phyloP scores from a whole-genome alignment of 1,284 basidiomycete genomes.

The Xerocomus cyaneibrunnescens region DNA sequence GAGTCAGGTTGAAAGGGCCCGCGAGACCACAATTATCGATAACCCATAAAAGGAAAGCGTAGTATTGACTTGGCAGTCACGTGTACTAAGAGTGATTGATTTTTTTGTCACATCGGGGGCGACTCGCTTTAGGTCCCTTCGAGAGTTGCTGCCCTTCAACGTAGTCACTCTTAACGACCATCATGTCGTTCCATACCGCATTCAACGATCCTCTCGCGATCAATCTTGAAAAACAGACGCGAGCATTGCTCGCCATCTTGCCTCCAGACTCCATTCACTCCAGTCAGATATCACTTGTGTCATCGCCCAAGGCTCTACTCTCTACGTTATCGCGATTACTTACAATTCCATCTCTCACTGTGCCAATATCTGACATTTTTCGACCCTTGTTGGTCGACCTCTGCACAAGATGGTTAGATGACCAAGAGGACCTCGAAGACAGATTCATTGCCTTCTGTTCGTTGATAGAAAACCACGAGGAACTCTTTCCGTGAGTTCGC shows the following conservation, averaged over 20 bases:
- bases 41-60: slow-evolving; percentile 17
- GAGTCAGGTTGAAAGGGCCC: background rate
- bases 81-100: slow-evolving; percentile 13
- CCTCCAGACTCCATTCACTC: slow-evolving; percentile 39
- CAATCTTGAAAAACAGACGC: slow-evolving; percentile 53
- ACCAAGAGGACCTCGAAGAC: slow-evolving; percentile 46
- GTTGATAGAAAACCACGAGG: slow-evolving; percentile 67
- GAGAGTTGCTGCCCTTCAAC: too few species aligned
- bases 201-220: slow-evolving; percentile 47
- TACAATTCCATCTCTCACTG: slow-evolving; percentile 52
- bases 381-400: slow-evolving; percentile 70
- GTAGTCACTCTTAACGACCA: background rate
- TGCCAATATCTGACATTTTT: slow-evolving; percentile 55
- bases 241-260: slow-evolving; percentile 42
- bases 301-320: slow-evolving; percentile 42
- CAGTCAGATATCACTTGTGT: slow-evolving; percentile 36
- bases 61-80: slow-evolving; percentile 21
- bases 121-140: too few species aligned
- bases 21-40: slow-evolving; percentile 14
- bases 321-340: slow-evolving; percentile 51
- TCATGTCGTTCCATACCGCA: slow-evolving; percentile 15
- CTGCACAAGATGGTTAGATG: slow-evolving; percentile 66
- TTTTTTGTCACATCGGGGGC: too few species aligned
- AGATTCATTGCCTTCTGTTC: slow-evolving; percentile 61
- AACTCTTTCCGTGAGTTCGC: slow-evolving; percentile 69